Conservation (phyloP, 108 stramenopile species). For the Asterionellopsis glacialis region DNA sequence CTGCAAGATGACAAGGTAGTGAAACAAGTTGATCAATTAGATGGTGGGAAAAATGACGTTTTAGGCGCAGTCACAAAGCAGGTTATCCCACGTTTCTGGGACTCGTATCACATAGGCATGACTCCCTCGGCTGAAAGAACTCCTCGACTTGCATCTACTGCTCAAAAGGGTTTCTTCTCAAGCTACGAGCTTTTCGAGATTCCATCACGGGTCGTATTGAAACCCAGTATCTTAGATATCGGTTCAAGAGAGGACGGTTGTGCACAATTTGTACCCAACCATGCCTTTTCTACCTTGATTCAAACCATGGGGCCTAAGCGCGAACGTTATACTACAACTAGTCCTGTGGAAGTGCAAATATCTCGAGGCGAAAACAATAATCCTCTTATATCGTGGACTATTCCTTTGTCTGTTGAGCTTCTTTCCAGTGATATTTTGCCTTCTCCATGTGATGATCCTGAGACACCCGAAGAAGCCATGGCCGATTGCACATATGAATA, state of each 20-base stretch:
- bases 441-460: constrained; percentile 37
- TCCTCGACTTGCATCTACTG: constrained; percentile 23
- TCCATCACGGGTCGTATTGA: constrained; percentile 50
- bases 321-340: constrained; percentile 58
- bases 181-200: constrained; percentile 55
- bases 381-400: constrained; percentile 44
- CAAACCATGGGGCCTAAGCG: constrained; percentile 75
- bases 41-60: constrained; percentile 36
- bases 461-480: constrained; percentile 15
- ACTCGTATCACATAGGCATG: constrained; percentile 85
- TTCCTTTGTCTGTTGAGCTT: constrained; percentile 61
- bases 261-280: constrained; percentile 67
- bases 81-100: constrained; percentile 77
- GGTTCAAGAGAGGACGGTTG: constrained; percentile 45
- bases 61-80: constrained; percentile 38
- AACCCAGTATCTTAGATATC: constrained; percentile 54
- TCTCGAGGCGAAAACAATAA: constrained; percentile 11
- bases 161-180: constrained; percentile 25
- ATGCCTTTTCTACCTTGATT: constrained; percentile 72
- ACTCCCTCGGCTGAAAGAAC: constrained; percentile 67
- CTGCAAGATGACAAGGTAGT: constrained; percentile 25
- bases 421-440: constrained; percentile 38
- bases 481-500: constrained; percentile 20
- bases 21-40: constrained; percentile 53
- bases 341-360: constrained; percentile 67